A percentile compares a stretch with the other conserved stretches of the same genome.
phyloP scores from a whole-genome alignment of 768 basidiomycete species.

The Pilatotrama ljubarskyi region DNA sequence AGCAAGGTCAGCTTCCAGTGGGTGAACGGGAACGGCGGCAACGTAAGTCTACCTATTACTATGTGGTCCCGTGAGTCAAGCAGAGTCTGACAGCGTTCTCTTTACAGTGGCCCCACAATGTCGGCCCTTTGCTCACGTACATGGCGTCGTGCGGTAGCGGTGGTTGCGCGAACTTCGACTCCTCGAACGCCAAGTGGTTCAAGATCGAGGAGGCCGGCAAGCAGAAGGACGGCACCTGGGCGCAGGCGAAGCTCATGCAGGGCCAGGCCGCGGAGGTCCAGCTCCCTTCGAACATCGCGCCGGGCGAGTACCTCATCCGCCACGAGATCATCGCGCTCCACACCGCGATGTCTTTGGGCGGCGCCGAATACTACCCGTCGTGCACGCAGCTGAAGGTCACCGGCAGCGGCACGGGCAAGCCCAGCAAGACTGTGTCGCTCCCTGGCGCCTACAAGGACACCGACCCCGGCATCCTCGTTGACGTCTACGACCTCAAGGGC shows the following conservation, averaged over 20 bases:
- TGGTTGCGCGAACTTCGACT: constrained; percentile 62
- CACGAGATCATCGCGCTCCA: constrained; percentile 52
- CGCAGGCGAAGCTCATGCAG: constrained; percentile 29
- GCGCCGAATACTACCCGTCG: constrained; percentile 76
- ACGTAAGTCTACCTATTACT: constrained; percentile 10
- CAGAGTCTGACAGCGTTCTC: not conserved
- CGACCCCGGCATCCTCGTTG: constrained; percentile 69
- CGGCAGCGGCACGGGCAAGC: constrained; percentile 53
- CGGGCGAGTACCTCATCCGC: constrained; percentile 75
- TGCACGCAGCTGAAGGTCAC: constrained; percentile 58
- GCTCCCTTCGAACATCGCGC: constrained; percentile 42
- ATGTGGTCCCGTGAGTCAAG: constrained; percentile 21
- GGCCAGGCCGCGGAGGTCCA: not conserved
- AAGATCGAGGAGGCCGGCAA: constrained; percentile 45
- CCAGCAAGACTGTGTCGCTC: constrained; percentile 53
- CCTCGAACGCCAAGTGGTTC: constrained; percentile 68
- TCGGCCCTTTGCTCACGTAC: constrained; percentile 74
- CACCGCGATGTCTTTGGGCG: constrained; percentile 37
- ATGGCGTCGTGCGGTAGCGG: constrained; percentile 60
- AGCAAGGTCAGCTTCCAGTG: constrained; percentile 57
- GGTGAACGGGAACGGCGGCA: constrained; percentile 42
- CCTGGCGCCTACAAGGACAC: constrained; percentile 73
- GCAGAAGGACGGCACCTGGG: constrained; percentile 29
- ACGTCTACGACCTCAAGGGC: constrained; percentile 14
- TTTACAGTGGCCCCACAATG: constrained; percentile 55